Evolutionary conservation across 2,329 filamentous ascomycete species (phyloP).

Genomic region (Fusarium acutatum): DNA sequence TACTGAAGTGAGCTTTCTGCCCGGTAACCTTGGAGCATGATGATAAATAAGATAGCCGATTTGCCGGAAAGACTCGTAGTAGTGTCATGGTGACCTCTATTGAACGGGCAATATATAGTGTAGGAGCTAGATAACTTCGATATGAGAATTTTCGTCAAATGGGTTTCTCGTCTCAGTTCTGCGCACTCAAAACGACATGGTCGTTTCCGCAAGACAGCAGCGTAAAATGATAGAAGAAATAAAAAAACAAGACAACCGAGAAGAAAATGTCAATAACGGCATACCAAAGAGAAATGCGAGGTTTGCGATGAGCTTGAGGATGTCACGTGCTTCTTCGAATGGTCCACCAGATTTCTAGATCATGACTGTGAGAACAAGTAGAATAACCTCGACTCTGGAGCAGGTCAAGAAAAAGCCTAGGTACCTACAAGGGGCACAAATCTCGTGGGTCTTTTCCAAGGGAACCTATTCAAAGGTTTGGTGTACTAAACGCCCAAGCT

Average conservation of each 20-base stretch:
- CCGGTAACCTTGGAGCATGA: background rate
- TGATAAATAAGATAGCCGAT: background rate
- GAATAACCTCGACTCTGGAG: background rate
- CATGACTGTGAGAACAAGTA: background rate
- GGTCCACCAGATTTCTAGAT: conserved; percentile 15
- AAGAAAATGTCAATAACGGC: background rate
- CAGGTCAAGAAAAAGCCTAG: background rate
- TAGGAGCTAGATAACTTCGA: background rate
- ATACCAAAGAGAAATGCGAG: background rate
- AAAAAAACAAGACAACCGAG: background rate
- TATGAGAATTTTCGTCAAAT: background rate
- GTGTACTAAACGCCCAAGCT: background rate
- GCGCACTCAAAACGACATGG: background rate
- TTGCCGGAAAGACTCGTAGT: background rate
- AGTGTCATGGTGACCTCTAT: background rate
- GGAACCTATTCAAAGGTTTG: no score
- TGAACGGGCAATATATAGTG: background rate
- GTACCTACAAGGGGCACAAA: no score
- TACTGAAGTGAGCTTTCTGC: background rate
- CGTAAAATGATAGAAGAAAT: no score
- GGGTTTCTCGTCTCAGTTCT: background rate
- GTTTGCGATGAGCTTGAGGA: background rate
- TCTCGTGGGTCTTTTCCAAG: background rate
- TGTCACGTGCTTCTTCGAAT: conserved; percentile 16
- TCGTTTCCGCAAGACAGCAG: background rate